Percentiles rank a stretch among this genome's conserved stretches.
Evolutionary conservation across 164 flowering plant species (phyloP).

Genomic region (Stephania yunnanensis): DNA sequence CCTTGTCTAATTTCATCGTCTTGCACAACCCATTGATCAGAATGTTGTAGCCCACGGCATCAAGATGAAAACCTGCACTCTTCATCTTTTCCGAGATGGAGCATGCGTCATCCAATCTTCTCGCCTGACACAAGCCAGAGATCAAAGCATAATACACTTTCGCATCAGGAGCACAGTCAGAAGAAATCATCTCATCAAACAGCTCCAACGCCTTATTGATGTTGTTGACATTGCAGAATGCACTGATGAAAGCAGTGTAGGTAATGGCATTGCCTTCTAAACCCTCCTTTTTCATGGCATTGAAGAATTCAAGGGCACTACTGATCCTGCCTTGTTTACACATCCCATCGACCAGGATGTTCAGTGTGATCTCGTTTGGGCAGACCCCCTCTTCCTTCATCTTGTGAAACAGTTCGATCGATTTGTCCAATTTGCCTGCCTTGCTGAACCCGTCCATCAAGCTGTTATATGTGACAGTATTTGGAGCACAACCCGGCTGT

Average conservation of each 20-base stretch:
- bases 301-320: constrained; percentile 52
- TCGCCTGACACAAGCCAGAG: constrained; percentile 57
- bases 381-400: constrained; percentile 43
- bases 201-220: constrained; percentile 50
- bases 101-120: constrained; percentile 59
- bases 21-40: constrained; percentile 65
- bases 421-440: constrained; percentile 58
- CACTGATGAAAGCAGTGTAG: constrained; percentile 53
- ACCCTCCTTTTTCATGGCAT: constrained; percentile 42
- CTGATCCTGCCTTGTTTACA: constrained; percentile 59
- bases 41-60: constrained; percentile 48
- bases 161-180: constrained; percentile 48
- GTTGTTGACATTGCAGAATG: constrained; percentile 59
- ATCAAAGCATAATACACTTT: constrained; percentile 57
- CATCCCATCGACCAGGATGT: constrained; percentile 62
- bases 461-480: constrained; percentile 57
- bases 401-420: constrained; percentile 38
- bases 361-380: constrained; percentile 53
- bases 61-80: constrained; percentile 55
- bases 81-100: constrained; percentile 39
- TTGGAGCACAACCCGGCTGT: constrained; percentile 35
- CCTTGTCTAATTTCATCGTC: constrained; percentile 52
- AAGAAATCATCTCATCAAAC: constrained; percentile 47
- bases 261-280: constrained; percentile 52
- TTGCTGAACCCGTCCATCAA: constrained; percentile 72